Conservation (phyloP, 805 yeast genomes). For the Jamesozyma gamospora region DNA sequence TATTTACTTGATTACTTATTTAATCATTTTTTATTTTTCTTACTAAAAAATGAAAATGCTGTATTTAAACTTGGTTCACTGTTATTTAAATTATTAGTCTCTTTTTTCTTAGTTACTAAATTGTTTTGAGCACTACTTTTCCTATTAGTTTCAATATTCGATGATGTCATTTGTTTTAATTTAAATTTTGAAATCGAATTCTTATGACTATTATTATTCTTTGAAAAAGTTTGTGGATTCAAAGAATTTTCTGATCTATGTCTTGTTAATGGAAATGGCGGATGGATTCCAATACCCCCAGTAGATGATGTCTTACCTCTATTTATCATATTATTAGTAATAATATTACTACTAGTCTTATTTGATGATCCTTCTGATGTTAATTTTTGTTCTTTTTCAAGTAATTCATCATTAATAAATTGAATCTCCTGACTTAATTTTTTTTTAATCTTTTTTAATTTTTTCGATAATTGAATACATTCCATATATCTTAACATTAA, state of each 20-base stretch:
- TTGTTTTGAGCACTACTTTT: constrained; percentile 11
- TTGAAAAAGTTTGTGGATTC: not conserved
- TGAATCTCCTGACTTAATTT: constrained; percentile 6
- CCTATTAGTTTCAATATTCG: constrained; percentile 10
- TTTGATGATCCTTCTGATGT: not conserved
- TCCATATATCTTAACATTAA: constrained; percentile 35
- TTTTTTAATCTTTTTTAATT: constrained; percentile 15
- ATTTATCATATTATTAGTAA: too few species aligned
- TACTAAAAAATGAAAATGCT: constrained; percentile 15
- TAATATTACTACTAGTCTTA: too few species aligned
- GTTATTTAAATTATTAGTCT: not conserved
- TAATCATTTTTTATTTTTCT: constrained; percentile 8
- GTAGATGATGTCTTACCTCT: too few species aligned
- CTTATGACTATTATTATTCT: not conserved
- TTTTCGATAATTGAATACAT: constrained; percentile 24
- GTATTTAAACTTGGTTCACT: constrained; percentile 1
- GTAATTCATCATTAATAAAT: constrained; percentile 4
- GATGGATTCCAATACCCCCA: too few species aligned
- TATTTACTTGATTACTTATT: not conserved
- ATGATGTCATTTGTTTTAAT: constrained; percentile 3
- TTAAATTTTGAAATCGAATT: constrained; percentile 3
- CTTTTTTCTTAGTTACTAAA: not conserved
- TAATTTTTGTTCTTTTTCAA: not conserved
- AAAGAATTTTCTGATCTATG: not conserved
- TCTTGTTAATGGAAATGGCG: not conserved